Conservation (phyloP, 202 grass and related monocot genomes). For the Elaeis oleifera region DNA sequence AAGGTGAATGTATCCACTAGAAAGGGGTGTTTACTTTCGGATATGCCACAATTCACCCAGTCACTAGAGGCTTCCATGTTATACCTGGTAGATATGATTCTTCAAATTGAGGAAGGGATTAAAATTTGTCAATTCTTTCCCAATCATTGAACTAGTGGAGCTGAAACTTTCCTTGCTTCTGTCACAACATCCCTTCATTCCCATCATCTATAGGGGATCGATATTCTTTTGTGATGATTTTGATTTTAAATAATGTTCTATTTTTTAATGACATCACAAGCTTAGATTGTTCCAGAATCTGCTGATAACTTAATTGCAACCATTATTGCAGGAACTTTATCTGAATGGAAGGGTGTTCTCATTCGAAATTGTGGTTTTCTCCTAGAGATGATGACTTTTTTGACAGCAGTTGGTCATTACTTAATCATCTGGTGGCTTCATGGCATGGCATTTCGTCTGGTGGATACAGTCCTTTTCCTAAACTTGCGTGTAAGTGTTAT, state of each 20-base stretch:
- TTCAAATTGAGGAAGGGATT: no score
- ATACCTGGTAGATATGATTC: no score
- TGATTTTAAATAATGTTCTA: background rate
- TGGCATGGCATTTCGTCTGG: constrained; percentile 91
- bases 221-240: background rate
- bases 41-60: no score
- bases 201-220: no score
- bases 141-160: no score
- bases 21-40: no score
- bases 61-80: no score
- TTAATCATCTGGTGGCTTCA: constrained; percentile 88
- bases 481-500: constrained; percentile 69
- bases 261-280: background rate
- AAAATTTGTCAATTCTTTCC: no score
- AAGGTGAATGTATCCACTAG: no score
- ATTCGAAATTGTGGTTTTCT: constrained; percentile 82
- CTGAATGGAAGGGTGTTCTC: constrained; percentile 75
- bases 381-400: constrained; percentile 64
- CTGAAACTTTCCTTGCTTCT: no score
- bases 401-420: constrained; percentile 82
- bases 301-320: constrained; percentile 22
- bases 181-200: no score
- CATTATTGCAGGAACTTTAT: constrained; percentile 63
- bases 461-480: constrained; percentile 73
- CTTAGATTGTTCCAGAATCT: constrained; percentile 3